A percentile compares a stretch with the other conserved stretches of the same genome.
These are phyloP conservation scores for Russula vinacea DNA, from an alignment of 768 basidiomycete genomes.

Conservation along the genomic window DNA sequence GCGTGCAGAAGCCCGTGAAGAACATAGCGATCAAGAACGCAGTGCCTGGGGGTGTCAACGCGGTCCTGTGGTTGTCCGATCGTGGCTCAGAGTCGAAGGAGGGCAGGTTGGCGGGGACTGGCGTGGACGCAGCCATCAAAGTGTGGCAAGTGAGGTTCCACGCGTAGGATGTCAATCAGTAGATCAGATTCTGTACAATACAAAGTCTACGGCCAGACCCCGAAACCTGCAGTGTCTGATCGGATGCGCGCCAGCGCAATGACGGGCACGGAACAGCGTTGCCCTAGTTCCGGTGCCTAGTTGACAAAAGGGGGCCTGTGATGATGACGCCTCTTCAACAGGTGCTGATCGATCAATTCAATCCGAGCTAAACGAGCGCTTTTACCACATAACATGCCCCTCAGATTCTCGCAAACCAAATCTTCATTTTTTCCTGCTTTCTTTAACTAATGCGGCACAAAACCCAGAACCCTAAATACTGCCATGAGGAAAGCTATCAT, in stretches of 20 bases:
- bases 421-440: not conserved
- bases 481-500: slow-evolving; percentile 18
- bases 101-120: slow-evolving; percentile 57
- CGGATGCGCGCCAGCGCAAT: not conserved
- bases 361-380: not conserved
- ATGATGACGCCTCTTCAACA: not conserved
- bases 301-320: not conserved
- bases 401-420: not conserved
- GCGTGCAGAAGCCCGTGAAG: slow-evolving; percentile 62
- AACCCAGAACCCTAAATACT: slow-evolving; percentile 13
- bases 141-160: slow-evolving; percentile 61
- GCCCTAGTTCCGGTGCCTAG: not conserved
- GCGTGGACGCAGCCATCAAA: slow-evolving; percentile 79
- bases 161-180: slow-evolving; percentile 23
- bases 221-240: not conserved
- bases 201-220: not conserved
- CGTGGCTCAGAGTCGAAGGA: slow-evolving; percentile 35
- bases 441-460: not conserved
- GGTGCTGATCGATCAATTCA: slow-evolving; percentile 19
- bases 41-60: slow-evolving; percentile 77
- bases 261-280: not conserved
- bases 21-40: slow-evolving; percentile 85
- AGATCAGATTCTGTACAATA: not conserved
- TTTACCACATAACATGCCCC: not conserved
- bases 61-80: slow-evolving; percentile 71